Base-by-base conservation (phyloP, 1,139 yeast genomes). In the Sugiyamaella castrensis region DNA sequence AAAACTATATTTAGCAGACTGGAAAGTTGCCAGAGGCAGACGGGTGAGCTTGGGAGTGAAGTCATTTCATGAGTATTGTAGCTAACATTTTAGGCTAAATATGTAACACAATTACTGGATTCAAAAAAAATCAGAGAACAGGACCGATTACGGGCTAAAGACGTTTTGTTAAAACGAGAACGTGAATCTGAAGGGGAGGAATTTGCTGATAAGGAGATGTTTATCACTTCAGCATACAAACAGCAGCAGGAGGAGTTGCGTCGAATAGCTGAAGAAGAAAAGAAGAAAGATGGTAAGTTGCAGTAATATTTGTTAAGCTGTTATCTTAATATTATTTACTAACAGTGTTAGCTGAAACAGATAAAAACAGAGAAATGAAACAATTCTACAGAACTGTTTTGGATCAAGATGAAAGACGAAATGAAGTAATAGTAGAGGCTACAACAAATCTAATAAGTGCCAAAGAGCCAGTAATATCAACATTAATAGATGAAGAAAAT, bases 141-240 rank as follows among this genome's bases (percentile, higher is more conserved):
- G 35, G 80, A 76, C 53, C 64, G 68, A 33, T 49, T 68, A 26
- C 57, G 66, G 8, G 68, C 75, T 1, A 60, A 61, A 37, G 66
- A 62, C 33, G 54, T 55, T 8, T 57, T 55, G 26, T 30, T 62
- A 31, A 52, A 52, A 40, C 49, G 67, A 19, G 66, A 61, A 24
- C 56, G 68, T 10, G 68, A 60, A 40, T 55, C 57, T 1, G 67
- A 64, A 45, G 66, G 74, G 1, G 74, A 73, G 34, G 64, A 65
- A 44, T 69, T 58, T 47, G 67, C 65, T 7, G 74, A 65, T 27
- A 72, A 70, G 53, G 79, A 75, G 43, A 67, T 60, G 41, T 75
- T 75, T 59, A 73, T 74, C 4, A 72, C 80, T 0, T 52, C 67
- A 1, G 72, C 74, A 0, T 77, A 76, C 53, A 67, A 69, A 52